Percentiles rank a stretch among this genome's conserved stretches.
Evolutionary conservation across 495 filamentous ascomycete genomes (phyloP).

Genomic region (Margaritispora aquatica): DNA sequence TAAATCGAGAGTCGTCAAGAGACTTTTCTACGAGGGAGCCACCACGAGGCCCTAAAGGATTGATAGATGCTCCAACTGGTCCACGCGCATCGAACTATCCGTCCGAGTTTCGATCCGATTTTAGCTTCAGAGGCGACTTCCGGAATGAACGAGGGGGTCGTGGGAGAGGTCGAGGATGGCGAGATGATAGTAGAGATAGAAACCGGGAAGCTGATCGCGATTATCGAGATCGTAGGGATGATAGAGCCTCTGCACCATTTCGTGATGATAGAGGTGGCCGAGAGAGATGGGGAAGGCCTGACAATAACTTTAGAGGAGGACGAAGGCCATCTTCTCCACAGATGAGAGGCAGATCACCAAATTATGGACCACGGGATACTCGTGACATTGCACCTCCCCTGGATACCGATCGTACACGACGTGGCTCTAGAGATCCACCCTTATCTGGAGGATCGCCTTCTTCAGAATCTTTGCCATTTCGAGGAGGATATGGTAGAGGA

Average conservation of each 20-base stretch:
- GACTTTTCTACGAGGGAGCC: slow-evolving; percentile 42
- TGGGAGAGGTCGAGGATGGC: slow-evolving; percentile 39
- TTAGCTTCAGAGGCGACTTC: slow-evolving; percentile 38
- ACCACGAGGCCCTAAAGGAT: slow-evolving; percentile 64
- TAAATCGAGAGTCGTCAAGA: slow-evolving; percentile 17
- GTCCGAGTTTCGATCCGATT: slow-evolving; percentile 18
- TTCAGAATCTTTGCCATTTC: slow-evolving; percentile 40
- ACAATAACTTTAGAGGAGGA: slow-evolving; percentile 33
- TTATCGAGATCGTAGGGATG: slow-evolving; percentile 39
- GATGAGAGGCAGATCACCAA: slow-evolving; percentile 36
- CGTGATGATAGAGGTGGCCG: slow-evolving; percentile 37
- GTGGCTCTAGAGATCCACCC: slow-evolving; percentile 51
- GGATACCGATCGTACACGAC: slow-evolving; percentile 43
- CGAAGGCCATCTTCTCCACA: slow-evolving; percentile 39
- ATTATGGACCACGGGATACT: slow-evolving; percentile 35
- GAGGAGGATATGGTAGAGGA: slow-evolving; percentile 52
- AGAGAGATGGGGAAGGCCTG: slow-evolving; percentile 26
- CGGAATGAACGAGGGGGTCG: slow-evolving; percentile 33
- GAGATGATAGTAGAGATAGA: slow-evolving; percentile 58
- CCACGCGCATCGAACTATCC: slow-evolving; percentile 34
- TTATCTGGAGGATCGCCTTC: slow-evolving; percentile 62
- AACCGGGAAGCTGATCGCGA: slow-evolving; percentile 53
- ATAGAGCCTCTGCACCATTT: slow-evolving; percentile 26
- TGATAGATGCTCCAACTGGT: slow-evolving; percentile 56
- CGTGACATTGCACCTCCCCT: slow-evolving; percentile 31